Percentiles rank a stretch among this genome's conserved stretches.
Evolutionary conservation across 352 stramenopile species (phyloP).

Genomic region (Globisporangium mamillatum): DNA sequence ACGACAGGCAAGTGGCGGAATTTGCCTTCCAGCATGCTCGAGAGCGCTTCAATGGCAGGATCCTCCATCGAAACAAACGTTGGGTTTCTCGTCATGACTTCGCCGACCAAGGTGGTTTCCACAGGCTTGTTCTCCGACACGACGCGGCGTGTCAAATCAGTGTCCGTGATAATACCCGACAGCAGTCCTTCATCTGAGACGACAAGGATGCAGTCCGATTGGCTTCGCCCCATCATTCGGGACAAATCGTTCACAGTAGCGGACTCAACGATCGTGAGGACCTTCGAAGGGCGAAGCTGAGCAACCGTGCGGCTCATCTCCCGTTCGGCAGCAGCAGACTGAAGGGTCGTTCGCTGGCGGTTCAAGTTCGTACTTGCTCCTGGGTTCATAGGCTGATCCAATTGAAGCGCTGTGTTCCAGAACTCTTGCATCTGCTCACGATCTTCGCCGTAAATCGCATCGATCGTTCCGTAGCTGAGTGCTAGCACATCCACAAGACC

Average conservation of each 20-base stretch:
- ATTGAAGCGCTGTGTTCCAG: constrained; percentile 81
- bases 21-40: constrained; percentile 83
- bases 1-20: constrained; percentile 87
- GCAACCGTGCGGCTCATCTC: constrained; percentile 79
- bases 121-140: constrained; percentile 77
- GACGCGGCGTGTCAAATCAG: constrained; percentile 79
- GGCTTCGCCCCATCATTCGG: constrained; percentile 86
- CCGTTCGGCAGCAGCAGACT: constrained; percentile 51
- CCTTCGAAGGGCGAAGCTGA: constrained; percentile 80
- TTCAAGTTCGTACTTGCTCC: constrained; percentile 26
- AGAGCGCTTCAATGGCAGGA: constrained; percentile 82
- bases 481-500: constrained; percentile 84
- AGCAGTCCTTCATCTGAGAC: constrained; percentile 87
- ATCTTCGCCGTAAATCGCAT: constrained; percentile 85
- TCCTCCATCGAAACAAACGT: constrained; percentile 85
- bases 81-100: constrained; percentile 84
- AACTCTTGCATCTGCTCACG: constrained; percentile 90
- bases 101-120: constrained; percentile 61
- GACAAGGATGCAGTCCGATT: constrained; percentile 92
- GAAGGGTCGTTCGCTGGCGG: constrained; percentile 58
- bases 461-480: constrained; percentile 86
- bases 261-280: constrained; percentile 84
- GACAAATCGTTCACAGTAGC: constrained; percentile 85
- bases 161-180: constrained; percentile 95
- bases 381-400: constrained; percentile 63